Evolutionary conservation across 768 basidiomycete species (phyloP).

Genomic region (Pleurotus tuoliensis): DNA sequence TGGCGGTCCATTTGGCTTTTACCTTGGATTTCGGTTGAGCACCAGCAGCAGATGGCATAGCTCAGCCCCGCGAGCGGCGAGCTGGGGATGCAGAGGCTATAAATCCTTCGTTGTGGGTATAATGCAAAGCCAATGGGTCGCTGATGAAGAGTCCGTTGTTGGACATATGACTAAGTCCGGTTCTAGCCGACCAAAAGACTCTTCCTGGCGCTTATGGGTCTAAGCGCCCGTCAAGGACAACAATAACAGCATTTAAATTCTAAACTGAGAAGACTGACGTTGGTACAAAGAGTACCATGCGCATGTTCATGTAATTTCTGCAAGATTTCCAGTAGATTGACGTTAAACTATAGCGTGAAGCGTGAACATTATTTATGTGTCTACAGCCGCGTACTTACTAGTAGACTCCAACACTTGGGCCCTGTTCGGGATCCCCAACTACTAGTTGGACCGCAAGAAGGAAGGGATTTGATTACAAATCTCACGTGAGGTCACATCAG

Average conservation of each 20-base stretch:
- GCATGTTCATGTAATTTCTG: too few relatives aligned
- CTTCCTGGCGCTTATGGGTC: background rate
- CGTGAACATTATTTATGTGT: too few relatives aligned
- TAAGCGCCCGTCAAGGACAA: background rate
- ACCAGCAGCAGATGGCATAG: conserved; percentile 45
- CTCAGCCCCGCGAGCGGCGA: conserved; percentile 63
- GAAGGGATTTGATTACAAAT: too few relatives aligned
- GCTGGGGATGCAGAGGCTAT: conserved; percentile 22
- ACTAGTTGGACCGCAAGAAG: too few relatives aligned
- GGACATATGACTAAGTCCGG: conserved; percentile 3
- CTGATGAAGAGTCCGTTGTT: background rate
- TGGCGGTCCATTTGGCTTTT: conserved; percentile 61
- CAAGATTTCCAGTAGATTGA: background rate
- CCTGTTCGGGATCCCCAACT: too few relatives aligned
- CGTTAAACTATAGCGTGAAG: background rate
- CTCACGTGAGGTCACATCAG: too few relatives aligned
- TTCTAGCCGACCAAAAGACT: conserved; percentile 2
- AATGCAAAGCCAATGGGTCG: background rate
- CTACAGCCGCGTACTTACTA: too few relatives aligned
- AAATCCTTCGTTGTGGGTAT: conserved; percentile 15
- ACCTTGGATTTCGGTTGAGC: conserved; percentile 18
- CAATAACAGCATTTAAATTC: background rate
- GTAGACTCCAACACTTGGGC: too few relatives aligned
- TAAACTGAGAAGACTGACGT: background rate
- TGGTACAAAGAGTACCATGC: too few relatives aligned